Evolutionary conservation across 139 green algal species (phyloP).

Genomic region (Marvania coccoides): DNA sequence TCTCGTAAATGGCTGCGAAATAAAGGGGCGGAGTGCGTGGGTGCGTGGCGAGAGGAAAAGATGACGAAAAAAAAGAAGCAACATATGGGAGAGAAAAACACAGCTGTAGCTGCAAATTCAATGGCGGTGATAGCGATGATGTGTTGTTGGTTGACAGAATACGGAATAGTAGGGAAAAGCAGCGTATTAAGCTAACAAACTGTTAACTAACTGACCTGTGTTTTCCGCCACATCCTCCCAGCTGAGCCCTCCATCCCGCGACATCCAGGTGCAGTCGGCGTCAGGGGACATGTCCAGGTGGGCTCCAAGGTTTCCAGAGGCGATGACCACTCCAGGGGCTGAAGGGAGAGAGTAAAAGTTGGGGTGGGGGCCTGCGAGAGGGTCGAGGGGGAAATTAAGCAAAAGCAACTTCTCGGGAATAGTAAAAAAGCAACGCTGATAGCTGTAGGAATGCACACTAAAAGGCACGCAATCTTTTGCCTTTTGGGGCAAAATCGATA

Average conservation of each 20-base stretch:
- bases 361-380: constrained; percentile 26
- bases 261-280: constrained; percentile 74
- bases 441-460: too few relatives aligned
- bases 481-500: too few relatives aligned
- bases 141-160: too few relatives aligned
- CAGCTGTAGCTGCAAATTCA: too few relatives aligned
- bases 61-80: too few relatives aligned
- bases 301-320: constrained; percentile 71
- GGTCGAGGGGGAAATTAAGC: not conserved
- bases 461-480: too few relatives aligned
- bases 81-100: too few relatives aligned
- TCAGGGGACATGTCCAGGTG: constrained; percentile 41
- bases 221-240: constrained; percentile 81
- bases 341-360: constrained; percentile 77
- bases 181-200: too few relatives aligned
- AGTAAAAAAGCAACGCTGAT: too few relatives aligned
- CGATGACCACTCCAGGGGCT: constrained; percentile 84
- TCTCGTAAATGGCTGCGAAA: constrained; percentile 55
- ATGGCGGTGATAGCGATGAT: too few relatives aligned
- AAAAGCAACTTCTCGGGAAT: too few relatives aligned
- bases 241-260: constrained; percentile 73
- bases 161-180: too few relatives aligned
- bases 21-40: not conserved
- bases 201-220: constrained; percentile 6
- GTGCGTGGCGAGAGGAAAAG: not conserved